A percentile compares a stretch with the other conserved stretches of the same genome.
Evolutionary conservation across 345 rosid genomes (phyloP).

Genomic region (Eucalyptus tenuipes): DNA sequence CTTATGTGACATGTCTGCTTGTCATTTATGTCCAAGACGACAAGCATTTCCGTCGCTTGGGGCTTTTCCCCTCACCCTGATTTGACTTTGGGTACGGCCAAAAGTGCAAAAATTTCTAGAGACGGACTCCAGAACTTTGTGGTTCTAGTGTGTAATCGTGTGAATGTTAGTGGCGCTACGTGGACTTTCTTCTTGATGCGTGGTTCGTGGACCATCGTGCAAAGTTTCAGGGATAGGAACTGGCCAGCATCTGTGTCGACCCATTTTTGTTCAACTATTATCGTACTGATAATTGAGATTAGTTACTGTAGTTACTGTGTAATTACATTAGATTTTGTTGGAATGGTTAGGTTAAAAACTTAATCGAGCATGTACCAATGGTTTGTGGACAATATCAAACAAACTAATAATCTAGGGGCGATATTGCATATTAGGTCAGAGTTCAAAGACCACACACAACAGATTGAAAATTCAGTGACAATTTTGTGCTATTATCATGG

Average conservation of each 20-base stretch:
- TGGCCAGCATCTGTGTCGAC: not conserved
- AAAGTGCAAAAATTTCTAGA: not conserved
- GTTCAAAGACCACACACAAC: rapidly evolving
- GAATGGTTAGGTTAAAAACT: not conserved
- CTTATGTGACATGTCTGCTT: not conserved
- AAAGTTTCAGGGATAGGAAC: not conserved
- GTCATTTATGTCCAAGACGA: not conserved
- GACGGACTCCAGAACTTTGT: not conserved
- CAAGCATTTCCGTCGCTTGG: not conserved
- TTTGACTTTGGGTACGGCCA: not conserved
- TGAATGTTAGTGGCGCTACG: not conserved
- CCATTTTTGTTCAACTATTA: not conserved
- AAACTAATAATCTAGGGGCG: not conserved
- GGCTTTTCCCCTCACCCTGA: not conserved
- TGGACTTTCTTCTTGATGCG: not conserved
- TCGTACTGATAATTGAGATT: not conserved
- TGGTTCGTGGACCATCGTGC: not conserved
- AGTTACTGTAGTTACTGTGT: not conserved
- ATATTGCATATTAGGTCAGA: not conserved
- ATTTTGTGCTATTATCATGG: not conserved
- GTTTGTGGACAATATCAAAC: not conserved
- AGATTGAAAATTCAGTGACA: not conserved
- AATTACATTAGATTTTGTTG: not conserved
- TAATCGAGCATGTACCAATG: not conserved
- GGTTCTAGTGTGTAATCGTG: not conserved